Conservation (phyloP, 192 early-diverging fungal species). For the Coemansia sp. region DNA sequence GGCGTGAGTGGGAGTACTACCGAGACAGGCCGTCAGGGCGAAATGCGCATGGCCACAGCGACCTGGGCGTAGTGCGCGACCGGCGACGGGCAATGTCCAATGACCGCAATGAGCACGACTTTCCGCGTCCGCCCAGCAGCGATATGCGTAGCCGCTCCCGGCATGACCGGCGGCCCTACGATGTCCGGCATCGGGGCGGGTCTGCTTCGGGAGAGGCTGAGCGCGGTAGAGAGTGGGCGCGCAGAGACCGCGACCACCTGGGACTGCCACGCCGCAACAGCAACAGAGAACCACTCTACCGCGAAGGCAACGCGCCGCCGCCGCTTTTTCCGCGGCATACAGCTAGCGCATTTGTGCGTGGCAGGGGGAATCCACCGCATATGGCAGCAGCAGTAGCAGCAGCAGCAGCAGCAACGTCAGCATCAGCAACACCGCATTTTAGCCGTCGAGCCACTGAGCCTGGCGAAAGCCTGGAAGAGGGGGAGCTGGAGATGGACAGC, state of each 20-base stretch:
- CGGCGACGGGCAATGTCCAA: conserved; percentile 14
- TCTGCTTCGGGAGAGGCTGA: conserved; percentile 6
- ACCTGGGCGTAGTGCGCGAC: conserved; percentile 15
- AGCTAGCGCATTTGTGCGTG: conserved; percentile 7
- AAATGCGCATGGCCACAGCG: neutral
- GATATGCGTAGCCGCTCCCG: conserved; percentile 16
- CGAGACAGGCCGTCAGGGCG: conserved; percentile 18
- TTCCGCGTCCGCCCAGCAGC: neutral
- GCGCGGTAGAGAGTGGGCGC: conserved; percentile 4
- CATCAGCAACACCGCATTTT: conserved; percentile 11
- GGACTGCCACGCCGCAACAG: conserved; percentile 8
- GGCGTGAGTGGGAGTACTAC: conserved; percentile 21
- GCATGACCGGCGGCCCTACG: conserved; percentile 15
- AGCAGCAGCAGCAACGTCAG: conserved; percentile 4
- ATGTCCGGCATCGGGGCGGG: conserved; percentile 15
- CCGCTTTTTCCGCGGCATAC: conserved; percentile 17
- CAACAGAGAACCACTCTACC: conserved; percentile 6
- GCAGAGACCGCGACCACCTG: conserved; percentile 13
- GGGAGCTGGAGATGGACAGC: conserved; percentile 35
- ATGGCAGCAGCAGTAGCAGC: conserved; percentile 7
- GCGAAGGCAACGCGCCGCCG: conserved; percentile 9
- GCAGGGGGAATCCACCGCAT: neutral
- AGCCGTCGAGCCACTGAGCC: conserved; percentile 29
- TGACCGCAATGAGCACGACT: conserved; percentile 13
- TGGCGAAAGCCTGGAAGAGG: conserved; percentile 33